phyloP scores from a whole-genome alignment of 2,329 filamentous ascomycete species.

The Dothideomycetidae sp. region DNA sequence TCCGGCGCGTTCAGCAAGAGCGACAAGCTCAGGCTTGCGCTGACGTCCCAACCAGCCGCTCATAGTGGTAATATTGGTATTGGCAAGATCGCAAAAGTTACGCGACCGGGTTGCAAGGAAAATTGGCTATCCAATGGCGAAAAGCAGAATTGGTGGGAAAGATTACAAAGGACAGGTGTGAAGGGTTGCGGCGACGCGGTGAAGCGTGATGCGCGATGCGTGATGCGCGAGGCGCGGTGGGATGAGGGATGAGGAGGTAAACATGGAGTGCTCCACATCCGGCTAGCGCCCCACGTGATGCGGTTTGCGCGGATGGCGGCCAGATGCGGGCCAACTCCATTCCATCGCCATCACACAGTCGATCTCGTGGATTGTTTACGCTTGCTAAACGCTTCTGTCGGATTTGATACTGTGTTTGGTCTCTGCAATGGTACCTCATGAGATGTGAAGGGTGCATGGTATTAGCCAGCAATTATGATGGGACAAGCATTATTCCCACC shows the following conservation, averaged over 20 bases:
- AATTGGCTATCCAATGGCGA: too few species aligned
- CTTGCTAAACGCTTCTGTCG: too few species aligned
- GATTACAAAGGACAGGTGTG: neutral
- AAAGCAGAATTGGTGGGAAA: neutral
- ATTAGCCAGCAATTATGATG: too few species aligned
- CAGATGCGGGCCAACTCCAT: too few species aligned
- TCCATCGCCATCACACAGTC: too few species aligned
- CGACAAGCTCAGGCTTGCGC: conserved; percentile 66
- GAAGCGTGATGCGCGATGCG: conserved; percentile 3
- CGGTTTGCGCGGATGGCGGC: too few species aligned
- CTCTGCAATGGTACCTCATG: too few species aligned
- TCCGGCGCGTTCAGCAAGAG: conserved; percentile 57
- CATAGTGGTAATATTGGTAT: conserved; percentile 37
- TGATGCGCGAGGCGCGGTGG: conserved; percentile 7
- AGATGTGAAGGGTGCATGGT: too few species aligned
- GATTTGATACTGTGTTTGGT: too few species aligned
- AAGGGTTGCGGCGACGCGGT: neutral
- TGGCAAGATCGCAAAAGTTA: conserved; percentile 31
- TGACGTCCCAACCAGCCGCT: conserved; percentile 65
- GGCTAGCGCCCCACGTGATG: conserved; percentile 9
- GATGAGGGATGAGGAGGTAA: too few species aligned
- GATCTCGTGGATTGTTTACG: too few species aligned
- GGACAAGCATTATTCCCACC: too few species aligned
- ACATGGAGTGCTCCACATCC: conserved; percentile 5
- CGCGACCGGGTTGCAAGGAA: conserved; percentile 28